These are phyloP conservation scores for Podaxis sp. DNA, from an alignment of 768 basidiomycete species.

Conservation along the genomic window DNA sequence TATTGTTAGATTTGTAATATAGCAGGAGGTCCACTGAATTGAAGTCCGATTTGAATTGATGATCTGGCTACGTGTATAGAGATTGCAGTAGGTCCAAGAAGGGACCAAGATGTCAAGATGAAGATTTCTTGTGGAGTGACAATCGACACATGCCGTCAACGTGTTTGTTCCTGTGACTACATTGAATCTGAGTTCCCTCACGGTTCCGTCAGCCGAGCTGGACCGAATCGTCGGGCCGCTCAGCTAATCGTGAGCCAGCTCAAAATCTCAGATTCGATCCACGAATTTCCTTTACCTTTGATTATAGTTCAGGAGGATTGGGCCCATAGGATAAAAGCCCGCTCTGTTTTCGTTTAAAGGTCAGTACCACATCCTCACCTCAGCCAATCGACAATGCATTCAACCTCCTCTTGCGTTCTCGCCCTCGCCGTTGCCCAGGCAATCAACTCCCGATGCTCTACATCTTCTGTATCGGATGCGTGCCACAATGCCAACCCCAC, in stretches of 20 bases:
- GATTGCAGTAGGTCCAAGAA: constrained; percentile 10
- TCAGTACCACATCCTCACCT: constrained; percentile 15
- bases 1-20: constrained; percentile 10
- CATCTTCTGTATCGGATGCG: constrained; percentile 20
- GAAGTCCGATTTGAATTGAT: background rate
- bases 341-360: constrained; percentile 16
- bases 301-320: constrained; percentile 16
- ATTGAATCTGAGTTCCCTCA: constrained; percentile 17
- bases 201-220: constrained; percentile 28
- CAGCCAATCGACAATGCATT: constrained; percentile 23
- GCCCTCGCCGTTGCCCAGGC: constrained; percentile 18
- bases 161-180: constrained; percentile 32
- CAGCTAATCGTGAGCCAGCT: constrained; percentile 23
- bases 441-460: constrained; percentile 18
- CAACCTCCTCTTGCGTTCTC: constrained; percentile 19
- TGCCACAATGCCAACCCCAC: constrained; percentile 21
- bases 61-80: constrained; percentile 1
- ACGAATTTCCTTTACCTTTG: constrained; percentile 11
- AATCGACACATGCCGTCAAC: constrained; percentile 22
- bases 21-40: constrained; percentile 1
- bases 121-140: constrained; percentile 13
- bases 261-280: constrained; percentile 14
- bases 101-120: constrained; percentile 14
- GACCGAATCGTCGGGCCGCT: background rate
- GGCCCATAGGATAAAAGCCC: constrained; percentile 13